Evolutionary conservation across 1,284 basidiomycete species (phyloP), one percentile per base, ranked within the genome.

Genomic region (Leccinum insigne): DNA sequence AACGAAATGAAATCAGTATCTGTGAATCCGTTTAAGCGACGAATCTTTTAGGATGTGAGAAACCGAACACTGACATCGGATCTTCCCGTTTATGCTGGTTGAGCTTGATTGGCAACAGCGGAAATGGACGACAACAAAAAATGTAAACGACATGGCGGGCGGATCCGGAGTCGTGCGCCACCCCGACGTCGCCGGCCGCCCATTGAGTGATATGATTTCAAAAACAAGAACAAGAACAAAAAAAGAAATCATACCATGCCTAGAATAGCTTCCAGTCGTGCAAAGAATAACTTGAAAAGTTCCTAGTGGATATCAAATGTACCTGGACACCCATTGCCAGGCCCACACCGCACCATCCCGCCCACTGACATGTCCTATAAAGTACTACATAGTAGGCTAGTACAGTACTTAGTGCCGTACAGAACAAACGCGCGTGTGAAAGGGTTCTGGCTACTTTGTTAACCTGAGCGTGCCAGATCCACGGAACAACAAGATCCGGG

Each of bases 81-180:
- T 26, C 78, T 73, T 81, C 79, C 0, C 74, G 75, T 58, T 76
- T 80, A 60, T 72, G 66, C 18, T 73, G 74, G 54, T 76, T 75
- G 11, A 81, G 71, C 64, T 81, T 80, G 68, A 81, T 68, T 1
- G 77, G 26, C 26, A 26, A 26, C 26, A 26, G 26, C 26, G 26
- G 26, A 26, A 26, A 26, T 26, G 26, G 26, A 26, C 26, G 26
- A 26, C 26, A 26, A 26, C 26, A 26, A 26, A 26, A 26, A 26
- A 26, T 26, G 26, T 26, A 26, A 26, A 26, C 26, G 38, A 16
- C 47, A 52, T 21, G 6, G 47, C 18, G 47, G 18, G 47, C 18
- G 18, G 38, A 40, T 40, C 38, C 38, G 38, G 47, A 52, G 18
- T 52, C 11, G 47, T 52, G 18, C 18, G 47, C 47, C 47, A 21